Evolutionary conservation across 2,329 filamentous ascomycete species (phyloP).

Genomic region (Trichophyton schoenleinii): DNA sequence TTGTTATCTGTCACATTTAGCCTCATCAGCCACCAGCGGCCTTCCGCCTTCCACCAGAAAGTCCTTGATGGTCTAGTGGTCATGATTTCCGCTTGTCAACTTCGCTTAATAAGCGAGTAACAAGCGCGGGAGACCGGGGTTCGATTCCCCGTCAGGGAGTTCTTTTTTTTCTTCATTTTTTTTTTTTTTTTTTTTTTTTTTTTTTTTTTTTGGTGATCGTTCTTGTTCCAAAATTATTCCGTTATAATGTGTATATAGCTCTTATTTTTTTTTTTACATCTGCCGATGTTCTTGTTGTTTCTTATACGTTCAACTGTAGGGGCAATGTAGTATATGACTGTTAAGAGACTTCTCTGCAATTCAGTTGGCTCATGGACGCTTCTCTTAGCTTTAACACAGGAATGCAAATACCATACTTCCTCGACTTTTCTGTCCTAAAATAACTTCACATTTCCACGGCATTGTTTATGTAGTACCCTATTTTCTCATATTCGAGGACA

Average conservation of each 20-base stretch:
- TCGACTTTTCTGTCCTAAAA: neutral
- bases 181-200: neutral
- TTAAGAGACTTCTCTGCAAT: no score
- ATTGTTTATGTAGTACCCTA: no score
- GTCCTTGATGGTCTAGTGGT: conserved; percentile 13
- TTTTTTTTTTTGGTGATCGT: neutral
- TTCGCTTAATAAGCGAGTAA: neutral
- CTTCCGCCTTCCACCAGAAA: neutral
- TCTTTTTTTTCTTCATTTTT: neutral
- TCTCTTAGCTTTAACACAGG: no score
- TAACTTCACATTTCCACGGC: no score
- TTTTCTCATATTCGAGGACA: no score
- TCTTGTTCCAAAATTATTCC: no score
- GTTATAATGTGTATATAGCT: neutral
- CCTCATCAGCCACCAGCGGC: neutral
- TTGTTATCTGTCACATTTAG: neutral
- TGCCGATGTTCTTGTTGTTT: no score
- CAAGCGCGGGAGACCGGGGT: conserved; percentile 14
- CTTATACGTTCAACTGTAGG: no score
- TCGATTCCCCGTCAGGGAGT: conserved; percentile 14
- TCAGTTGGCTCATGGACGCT: no score
- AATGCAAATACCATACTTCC: no score
- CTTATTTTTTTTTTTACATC: neutral
- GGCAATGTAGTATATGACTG: no score
- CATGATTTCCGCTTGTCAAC: conserved; percentile 13